These are phyloP conservation scores for Yamagishiella unicocca DNA, from an alignment of 139 green algal genomes.

Conservation along the genomic window DNA sequence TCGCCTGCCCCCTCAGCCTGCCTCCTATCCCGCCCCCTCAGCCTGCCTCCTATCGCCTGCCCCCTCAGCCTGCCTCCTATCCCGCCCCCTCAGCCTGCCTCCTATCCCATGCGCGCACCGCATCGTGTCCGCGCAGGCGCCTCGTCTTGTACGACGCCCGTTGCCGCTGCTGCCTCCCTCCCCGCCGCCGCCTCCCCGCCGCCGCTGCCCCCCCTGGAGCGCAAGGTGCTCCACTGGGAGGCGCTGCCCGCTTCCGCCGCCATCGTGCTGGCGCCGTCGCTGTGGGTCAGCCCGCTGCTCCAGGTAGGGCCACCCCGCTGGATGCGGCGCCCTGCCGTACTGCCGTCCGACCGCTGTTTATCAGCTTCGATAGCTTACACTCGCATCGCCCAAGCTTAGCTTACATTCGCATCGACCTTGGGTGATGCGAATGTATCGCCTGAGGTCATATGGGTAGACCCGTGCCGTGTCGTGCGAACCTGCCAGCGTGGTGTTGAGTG, in stretches of 20 bases:
- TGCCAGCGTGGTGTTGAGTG: no score
- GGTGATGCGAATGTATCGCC: no score
- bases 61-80: not conserved
- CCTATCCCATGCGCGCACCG: not conserved
- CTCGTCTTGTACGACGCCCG: not conserved
- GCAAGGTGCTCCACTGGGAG: constrained; percentile 37
- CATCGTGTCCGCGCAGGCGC: not conserved
- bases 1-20: no score
- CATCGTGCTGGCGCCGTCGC: not conserved
- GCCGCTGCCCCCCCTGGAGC: not conserved
- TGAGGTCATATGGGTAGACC: no score
- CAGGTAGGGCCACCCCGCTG: not conserved
- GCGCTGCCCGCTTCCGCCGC: not conserved
- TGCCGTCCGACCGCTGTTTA: no score
- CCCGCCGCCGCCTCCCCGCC: not conserved
- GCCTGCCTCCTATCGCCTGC: not conserved
- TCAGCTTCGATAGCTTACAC: no score
- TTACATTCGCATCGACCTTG: no score
- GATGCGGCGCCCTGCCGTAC: no score
- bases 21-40: no score
- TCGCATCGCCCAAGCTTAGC: no score
- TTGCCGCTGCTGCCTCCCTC: not conserved
- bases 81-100: not conserved
- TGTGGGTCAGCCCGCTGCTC: constrained; percentile 20
- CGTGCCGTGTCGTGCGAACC: no score